These are phyloP conservation scores for Rutstroemia sp. DNA, from an alignment of 2,329 filamentous ascomycete genomes.

Conservation along the genomic window DNA sequence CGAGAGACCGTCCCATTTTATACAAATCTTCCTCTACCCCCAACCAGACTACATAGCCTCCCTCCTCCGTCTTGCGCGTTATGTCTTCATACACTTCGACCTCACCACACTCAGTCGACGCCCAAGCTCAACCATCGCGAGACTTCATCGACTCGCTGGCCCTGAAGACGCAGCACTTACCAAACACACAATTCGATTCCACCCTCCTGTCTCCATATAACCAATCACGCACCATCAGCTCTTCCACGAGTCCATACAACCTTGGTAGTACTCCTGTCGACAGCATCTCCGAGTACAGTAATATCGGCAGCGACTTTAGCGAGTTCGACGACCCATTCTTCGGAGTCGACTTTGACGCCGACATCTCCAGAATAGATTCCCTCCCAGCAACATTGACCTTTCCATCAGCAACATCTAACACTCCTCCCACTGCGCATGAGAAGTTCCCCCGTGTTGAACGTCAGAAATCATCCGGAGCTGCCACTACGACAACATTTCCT, in stretches of 20 bases:
- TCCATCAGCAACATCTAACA: constrained; percentile 14
- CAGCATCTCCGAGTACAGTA: constrained; percentile 25
- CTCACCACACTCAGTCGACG: constrained; percentile 17
- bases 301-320: constrained; percentile 26
- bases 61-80: constrained; percentile 17
- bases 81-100: constrained; percentile 28
- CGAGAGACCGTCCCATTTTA: constrained; percentile 9
- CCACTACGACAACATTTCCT: constrained; percentile 20
- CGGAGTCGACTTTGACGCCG: constrained; percentile 29
- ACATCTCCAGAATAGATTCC: constrained; percentile 22
- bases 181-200: constrained; percentile 16
- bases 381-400: constrained; percentile 12
- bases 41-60: constrained; percentile 23
- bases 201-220: constrained; percentile 24
- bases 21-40: constrained; percentile 14
- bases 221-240: constrained; percentile 24
- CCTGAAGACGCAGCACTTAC: constrained; percentile 18
- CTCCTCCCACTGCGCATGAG: constrained; percentile 10
- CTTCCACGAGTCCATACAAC: constrained; percentile 25
- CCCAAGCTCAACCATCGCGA: constrained; percentile 19
- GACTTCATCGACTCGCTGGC: constrained; percentile 20
- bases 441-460: constrained; percentile 11
- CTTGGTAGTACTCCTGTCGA: constrained; percentile 23
- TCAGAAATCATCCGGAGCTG: constrained; percentile 14
- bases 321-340: constrained; percentile 28